These are phyloP conservation scores for Trichosporon asahii DNA, from an alignment of 1,284 basidiomycete species.

Conservation along the genomic window DNA sequence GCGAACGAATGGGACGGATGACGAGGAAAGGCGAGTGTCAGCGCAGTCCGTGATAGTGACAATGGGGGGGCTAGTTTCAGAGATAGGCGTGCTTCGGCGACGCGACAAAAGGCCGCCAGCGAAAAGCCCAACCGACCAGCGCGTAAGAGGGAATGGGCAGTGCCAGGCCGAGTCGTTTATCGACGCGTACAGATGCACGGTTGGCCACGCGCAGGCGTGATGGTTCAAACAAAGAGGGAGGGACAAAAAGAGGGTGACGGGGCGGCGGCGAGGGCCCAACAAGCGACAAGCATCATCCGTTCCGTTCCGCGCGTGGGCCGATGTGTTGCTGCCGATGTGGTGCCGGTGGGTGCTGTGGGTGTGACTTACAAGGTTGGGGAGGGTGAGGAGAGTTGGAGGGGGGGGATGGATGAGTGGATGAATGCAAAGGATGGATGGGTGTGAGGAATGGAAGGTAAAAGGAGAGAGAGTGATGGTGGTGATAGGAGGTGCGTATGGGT, in stretches of 20 bases:
- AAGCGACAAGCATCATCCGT: constrained; percentile 7
- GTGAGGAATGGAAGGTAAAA: constrained; percentile 14
- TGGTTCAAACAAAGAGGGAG: background rate
- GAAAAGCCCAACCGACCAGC: background rate
- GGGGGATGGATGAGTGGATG: constrained; percentile 17
- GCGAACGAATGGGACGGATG: background rate
- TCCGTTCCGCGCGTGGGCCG: constrained; percentile 9
- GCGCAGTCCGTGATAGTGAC: constrained; percentile 7
- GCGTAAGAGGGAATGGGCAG: background rate
- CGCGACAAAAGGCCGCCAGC: constrained; percentile 1
- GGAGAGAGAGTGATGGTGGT: constrained; percentile 11
- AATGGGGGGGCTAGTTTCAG: background rate
- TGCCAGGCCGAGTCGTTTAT: background rate
- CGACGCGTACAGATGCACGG: background rate
- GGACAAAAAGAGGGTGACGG: constrained; percentile 5
- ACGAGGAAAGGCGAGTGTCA: constrained; percentile 5
- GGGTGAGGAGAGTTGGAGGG: constrained; percentile 12
- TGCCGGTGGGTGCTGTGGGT: constrained; percentile 7
- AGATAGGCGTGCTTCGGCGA: constrained; percentile 2
- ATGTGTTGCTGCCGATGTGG: background rate
- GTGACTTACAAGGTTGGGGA: constrained; percentile 20
- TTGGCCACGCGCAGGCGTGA: background rate
- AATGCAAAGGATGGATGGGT: constrained; percentile 15
- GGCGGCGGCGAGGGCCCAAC: constrained; percentile 1
- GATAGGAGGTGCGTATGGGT: constrained; percentile 4